Evolutionary conservation across 192 early-diverging fungal genomes (phyloP), one percentile per base, ranked within the genome.

Genomic region (Backusella parvicylindrica): DNA sequence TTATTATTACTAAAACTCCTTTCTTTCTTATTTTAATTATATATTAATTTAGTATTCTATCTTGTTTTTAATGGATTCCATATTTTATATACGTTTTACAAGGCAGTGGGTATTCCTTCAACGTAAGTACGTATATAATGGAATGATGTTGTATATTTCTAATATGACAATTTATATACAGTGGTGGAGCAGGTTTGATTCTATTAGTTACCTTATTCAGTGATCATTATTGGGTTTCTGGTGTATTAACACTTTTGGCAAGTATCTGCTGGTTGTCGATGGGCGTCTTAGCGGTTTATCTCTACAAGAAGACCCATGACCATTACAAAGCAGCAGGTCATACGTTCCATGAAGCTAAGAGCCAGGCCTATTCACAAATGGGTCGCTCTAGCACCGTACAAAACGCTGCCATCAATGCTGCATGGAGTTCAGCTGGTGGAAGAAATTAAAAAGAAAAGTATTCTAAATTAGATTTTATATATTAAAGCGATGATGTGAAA

Each of bases 11-110:
- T n/a, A n/a, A n/a, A n/a, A n/a, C 37, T 38, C 53, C 50, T 26
- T 15, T 15, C 26, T 13, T 21, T 30, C 26, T n/a, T 6, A 70
- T 23, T 33, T 15, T 15, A 64, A 32, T 26, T 38, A 41, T 43
- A 15, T 43, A 9, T 50, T 43, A n/a, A 79, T 33, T 6, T 78
- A 90, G 89, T 91, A 77, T 81, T 95, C 66, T 96, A 89, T 84
- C 91, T 96, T 74, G 78, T 96, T 37, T 96, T 96, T 77, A 90
- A 90, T 79, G 95, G 95, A 50, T 87, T 95, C 76, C 95, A 96
- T 77, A 86, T 94, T 65, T 76, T 91, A 63, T 94, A 92, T 77
- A 83, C 92, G 4, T 86, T 89, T 49, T 95, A 96, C 84, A 95
- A 95, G 94, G 89, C 91, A 3, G 88, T 95, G 70, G 95, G 95